phyloP scores from a whole-genome alignment of 2,329 filamentous ascomycete genomes.

The Colletotrichum sp. region DNA sequence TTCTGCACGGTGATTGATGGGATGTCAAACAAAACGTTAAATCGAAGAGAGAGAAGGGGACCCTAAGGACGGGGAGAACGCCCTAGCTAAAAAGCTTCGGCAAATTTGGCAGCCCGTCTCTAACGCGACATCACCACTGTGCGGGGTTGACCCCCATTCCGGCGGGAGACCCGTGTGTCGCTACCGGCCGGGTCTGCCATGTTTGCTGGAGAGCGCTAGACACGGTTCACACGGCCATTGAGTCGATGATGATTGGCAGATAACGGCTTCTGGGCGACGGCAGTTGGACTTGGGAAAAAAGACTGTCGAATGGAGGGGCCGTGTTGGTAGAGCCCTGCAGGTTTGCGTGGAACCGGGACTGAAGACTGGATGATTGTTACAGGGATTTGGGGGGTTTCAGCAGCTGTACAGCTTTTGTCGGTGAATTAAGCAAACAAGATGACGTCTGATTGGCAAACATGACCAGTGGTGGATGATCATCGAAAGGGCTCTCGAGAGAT shows the following conservation, averaged over 20 bases:
- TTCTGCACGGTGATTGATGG: background rate
- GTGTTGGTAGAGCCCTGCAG: background rate
- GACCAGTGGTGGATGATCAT: accelerated
- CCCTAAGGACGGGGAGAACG: background rate
- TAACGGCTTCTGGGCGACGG: background rate
- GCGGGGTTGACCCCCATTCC: background rate
- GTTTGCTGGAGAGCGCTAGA: background rate
- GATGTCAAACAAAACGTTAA: background rate
- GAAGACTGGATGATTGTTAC: background rate
- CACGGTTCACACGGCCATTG: background rate
- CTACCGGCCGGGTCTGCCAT: background rate
- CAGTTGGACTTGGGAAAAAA: background rate
- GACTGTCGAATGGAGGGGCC: background rate
- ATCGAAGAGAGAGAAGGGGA: background rate
- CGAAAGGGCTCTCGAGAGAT: background rate
- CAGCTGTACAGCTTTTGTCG: background rate
- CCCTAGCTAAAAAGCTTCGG: background rate
- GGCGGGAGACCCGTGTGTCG: background rate
- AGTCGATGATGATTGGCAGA: background rate
- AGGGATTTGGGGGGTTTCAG: background rate
- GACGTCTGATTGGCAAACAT: background rate
- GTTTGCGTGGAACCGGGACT: background rate
- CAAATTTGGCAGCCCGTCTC: background rate
- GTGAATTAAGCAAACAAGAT: background rate
- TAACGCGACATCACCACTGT: background rate